Base-by-base conservation (phyloP, 164 flowering plant species). In the Umbilicus rupestris region DNA sequence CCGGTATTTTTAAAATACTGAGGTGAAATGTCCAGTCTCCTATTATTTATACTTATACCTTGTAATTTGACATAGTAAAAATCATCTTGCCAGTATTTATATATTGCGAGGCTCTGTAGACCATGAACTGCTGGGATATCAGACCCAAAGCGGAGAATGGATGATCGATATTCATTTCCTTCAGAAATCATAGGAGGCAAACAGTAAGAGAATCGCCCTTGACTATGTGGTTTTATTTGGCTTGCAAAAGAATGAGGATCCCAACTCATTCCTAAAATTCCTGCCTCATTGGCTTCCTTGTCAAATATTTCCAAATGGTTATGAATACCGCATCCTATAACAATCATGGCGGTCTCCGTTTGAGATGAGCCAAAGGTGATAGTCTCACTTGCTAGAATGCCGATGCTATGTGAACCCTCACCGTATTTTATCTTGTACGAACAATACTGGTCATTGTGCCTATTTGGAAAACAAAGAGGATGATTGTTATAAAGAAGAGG, bases 261-360 rank as follows among this genome's bases (percentile, higher is more conserved):
- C 63, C 63, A 59, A 28, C 63, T 30, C 63, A 59, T 11, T 12
- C 63, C 63, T 31, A 59, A 31, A 59, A 59, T 14, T 59, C 63
- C 63, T 14, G 63, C 63, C 14, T 28, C 37, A 19, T 59, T 28
- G 3, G 5, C 14, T 15, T 59, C 16, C 4, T 11, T 10, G n/a
- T n/a, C 8, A n/a, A 19, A 24, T 47, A 47, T 7, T 19, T n/a
- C n/a, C 52, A 47, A 1, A 3, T 47, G 9, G 52, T 47, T 47
- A 24, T 3, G 49, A 45, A 45, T 3, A 45, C 49, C 14, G 17
- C 49, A 1, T 45, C 17, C n/a, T n/a, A n/a, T n/a, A n/a, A n/a
- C n/a, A n/a, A n/a, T n/a, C n/a, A n/a, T n/a, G n/a, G n/a, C n/a
- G n/a, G n/a, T n/a, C n/a, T n/a, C n/a, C n/a, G n/a, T n/a, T n/a